phyloP scores from a whole-genome alignment of 352 stramenopile genomes.

The Thalassiosira mediterranea region DNA sequence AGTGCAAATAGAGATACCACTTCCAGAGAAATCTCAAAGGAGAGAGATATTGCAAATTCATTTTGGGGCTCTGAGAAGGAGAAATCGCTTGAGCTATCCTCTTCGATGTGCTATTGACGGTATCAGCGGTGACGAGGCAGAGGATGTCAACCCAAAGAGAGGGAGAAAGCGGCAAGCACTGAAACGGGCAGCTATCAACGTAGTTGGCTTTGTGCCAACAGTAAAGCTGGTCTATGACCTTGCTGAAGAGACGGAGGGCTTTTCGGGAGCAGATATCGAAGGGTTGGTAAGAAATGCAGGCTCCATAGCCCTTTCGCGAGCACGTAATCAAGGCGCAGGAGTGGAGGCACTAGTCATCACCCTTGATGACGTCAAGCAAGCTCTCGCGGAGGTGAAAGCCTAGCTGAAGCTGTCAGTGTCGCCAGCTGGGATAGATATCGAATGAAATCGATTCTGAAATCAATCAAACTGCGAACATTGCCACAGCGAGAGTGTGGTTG shows the following conservation, averaged over 20 bases:
- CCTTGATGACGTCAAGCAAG: constrained; percentile 77
- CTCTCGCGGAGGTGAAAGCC: constrained; percentile 67
- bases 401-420: too few species aligned
- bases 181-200: too few species aligned
- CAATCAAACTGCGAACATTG: too few species aligned
- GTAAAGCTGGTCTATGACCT: constrained; percentile 67
- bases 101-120: constrained; percentile 72
- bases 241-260: constrained; percentile 66
- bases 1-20: constrained; percentile 99
- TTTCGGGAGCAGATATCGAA: constrained; percentile 71
- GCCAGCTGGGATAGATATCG: too few species aligned
- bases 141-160: constrained; percentile 82
- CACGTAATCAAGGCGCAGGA: constrained; percentile 57
- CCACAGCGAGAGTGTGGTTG: too few species aligned
- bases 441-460: too few species aligned
- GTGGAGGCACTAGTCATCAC: constrained; percentile 71
- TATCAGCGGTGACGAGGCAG: not conserved
- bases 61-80: constrained; percentile 89
- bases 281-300: constrained; percentile 74
- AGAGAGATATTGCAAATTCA: constrained; percentile 99
- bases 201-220: too few species aligned
- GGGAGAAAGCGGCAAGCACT: constrained; percentile 93
- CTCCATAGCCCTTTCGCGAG: constrained; percentile 63
- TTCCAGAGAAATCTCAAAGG: constrained; percentile 94
- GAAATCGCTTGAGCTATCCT: constrained; percentile 64